Conservation (phyloP, 768 basidiomycete genomes). For the Fistulinella prunicolor region DNA sequence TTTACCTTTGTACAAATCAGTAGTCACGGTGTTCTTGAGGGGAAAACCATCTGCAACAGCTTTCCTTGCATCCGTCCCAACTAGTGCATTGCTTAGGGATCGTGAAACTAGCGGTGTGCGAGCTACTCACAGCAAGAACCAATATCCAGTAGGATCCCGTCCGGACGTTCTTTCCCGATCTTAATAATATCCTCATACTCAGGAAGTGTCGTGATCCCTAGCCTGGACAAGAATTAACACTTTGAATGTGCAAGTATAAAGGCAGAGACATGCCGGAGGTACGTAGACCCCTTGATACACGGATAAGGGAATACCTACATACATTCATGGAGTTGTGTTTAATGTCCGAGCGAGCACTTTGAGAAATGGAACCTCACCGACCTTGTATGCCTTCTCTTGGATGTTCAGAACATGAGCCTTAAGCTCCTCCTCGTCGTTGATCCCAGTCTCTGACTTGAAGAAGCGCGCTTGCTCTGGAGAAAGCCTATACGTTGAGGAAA, state of each 20-base stretch:
- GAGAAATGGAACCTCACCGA: no score
- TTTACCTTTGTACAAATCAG: conserved; percentile 40
- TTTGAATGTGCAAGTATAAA: not conserved
- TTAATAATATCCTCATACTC: conserved; percentile 30
- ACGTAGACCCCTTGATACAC: not conserved
- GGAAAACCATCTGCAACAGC: conserved; percentile 44
- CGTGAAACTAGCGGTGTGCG: no score
- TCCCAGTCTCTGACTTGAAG: conserved; percentile 29
- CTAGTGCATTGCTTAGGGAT: conserved; percentile 5
- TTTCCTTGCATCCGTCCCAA: conserved; percentile 38
- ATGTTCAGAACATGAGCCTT: conserved; percentile 30
- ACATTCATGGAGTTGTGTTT: not conserved
- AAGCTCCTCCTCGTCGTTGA: conserved; percentile 26
- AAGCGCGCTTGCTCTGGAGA: conserved; percentile 16
- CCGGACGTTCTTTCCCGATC: conserved; percentile 35
- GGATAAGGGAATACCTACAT: not conserved
- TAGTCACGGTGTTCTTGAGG: conserved; percentile 34
- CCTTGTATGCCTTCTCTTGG: conserved; percentile 20
- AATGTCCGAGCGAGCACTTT: no score
- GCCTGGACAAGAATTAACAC: conserved; percentile 2
- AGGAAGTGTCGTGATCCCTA: conserved; percentile 10
- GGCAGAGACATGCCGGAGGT: not conserved
- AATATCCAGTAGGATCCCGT: conserved; percentile 42
- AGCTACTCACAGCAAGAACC: conserved; percentile 42
- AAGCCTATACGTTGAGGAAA: not conserved